Evolutionary conservation across 768 basidiomycete species (phyloP), one percentile per base, ranked within the genome.

Genomic region (Botryobasidium botryosum): DNA sequence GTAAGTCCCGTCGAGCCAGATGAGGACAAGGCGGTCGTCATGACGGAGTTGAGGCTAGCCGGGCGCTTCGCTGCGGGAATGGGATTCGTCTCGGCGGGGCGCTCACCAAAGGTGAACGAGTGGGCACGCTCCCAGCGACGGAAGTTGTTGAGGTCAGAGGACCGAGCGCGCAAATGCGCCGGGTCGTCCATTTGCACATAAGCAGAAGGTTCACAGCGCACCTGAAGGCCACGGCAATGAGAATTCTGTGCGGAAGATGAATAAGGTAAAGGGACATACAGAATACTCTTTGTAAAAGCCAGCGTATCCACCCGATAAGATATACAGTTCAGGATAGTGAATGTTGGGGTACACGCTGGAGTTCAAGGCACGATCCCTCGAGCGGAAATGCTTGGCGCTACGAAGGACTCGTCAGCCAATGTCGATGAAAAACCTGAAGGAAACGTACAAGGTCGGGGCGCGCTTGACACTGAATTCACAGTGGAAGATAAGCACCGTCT

Each of bases 171-270:
- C 17, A 77, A 72, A 58, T 92, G 78, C 36, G 69, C 70, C 2
- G 90, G 90, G 58, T 96, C 90, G 56, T 96, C 88, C 94, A 99
- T 99, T 5, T 71, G 75, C 33, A 92, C 78, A 56, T 99, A 99
- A 1, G 71, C 79, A 15, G 63, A 65, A 0, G 87, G 91, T 38
- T 80, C 67, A 64, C 92, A 97, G 36, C 78, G 79, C 25, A 62
- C 50, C 60, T 61, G 29, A 6, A 39, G 31, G 23, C 10, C 3
- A 33, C 33, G 12, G 25, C 8, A 29, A 12, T 25, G 23, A 28
- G 1, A 38, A 12, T 12, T 8, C 17, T 17, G 28, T 35, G 15
- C 13, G 13, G 3, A 27, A 26, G 37, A 47, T n/a, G 26, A 20
- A 10, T 13, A 8, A 5, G 3, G 17, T 7, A 17, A 7, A 12